Percentiles rank a stretch among this genome's conserved stretches.
Conservation (phyloP, 495 filamentous ascomycete species). For the Podospora didyma region DNA sequence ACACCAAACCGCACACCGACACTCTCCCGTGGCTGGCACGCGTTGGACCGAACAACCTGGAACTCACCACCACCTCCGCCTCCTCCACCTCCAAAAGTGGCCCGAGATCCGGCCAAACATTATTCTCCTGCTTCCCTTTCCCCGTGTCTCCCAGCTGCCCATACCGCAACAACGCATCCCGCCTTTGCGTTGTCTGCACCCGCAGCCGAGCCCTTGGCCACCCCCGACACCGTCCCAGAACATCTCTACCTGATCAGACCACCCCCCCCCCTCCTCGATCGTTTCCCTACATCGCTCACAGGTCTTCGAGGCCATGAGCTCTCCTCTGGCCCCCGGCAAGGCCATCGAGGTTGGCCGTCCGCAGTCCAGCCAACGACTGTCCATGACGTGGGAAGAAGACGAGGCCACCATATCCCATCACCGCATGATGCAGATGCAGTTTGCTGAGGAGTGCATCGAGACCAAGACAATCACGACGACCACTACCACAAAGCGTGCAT, state of each 20-base stretch:
- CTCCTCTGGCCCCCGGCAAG: not conserved
- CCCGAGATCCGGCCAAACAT: not conserved
- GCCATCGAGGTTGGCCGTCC: slow-evolving; percentile 35
- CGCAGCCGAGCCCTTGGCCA: not conserved
- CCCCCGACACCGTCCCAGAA: not conserved
- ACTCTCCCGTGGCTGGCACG: not conserved
- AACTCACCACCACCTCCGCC: not conserved
- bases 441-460: slow-evolving; percentile 55
- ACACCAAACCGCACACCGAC: not conserved
- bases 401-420: slow-evolving; percentile 29
- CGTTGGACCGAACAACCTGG: not conserved
- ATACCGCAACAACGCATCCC: not conserved
- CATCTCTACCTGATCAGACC: too few species aligned
- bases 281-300: not conserved
- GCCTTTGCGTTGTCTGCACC: not conserved
- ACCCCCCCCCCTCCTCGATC: not conserved
- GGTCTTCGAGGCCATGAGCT: not conserved
- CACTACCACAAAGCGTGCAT: slow-evolving; percentile 85
- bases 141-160: not conserved
- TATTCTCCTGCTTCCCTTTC: not conserved
- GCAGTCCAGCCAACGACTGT: slow-evolving; percentile 43
- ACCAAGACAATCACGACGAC: slow-evolving; percentile 83
- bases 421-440: slow-evolving; percentile 43
- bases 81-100: too few species aligned
- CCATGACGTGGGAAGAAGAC: slow-evolving; percentile 43